Evolutionary conservation across 805 yeast genomes (phyloP).

Genomic region (Priceomyces melissophilus): DNA sequence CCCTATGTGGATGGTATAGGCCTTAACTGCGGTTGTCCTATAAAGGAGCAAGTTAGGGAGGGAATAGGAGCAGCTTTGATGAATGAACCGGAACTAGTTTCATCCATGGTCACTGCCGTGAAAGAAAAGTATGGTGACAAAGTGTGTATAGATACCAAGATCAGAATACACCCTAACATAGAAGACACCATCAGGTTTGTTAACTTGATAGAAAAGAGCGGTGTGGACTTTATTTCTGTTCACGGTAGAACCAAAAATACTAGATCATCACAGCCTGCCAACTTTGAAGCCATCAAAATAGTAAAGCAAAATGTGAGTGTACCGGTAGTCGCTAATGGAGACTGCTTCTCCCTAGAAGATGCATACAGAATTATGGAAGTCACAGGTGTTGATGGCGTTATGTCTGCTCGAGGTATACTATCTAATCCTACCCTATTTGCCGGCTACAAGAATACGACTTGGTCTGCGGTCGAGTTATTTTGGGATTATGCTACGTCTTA

Average conservation of each 20-base stretch:
- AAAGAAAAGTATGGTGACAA: conserved; percentile 67
- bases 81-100: conserved; percentile 75
- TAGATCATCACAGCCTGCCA: conserved; percentile 78
- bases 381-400: conserved; percentile 87
- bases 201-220: conserved; percentile 70
- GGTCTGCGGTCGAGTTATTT: conserved; percentile 85
- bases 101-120: conserved; percentile 80
- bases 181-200: conserved; percentile 73
- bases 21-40: conserved; percentile 96
- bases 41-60: conserved; percentile 88
- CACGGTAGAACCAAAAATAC: conserved; percentile 90
- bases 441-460: conserved; percentile 72
- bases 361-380: conserved; percentile 55
- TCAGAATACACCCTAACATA: conserved; percentile 77
- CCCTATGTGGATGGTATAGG: conserved; percentile 94
- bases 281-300: conserved; percentile 73
- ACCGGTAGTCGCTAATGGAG: conserved; percentile 98
- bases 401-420: conserved; percentile 90
- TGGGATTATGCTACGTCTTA: conserved; percentile 75
- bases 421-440: conserved; percentile 86
- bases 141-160: conserved; percentile 86
- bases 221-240: conserved; percentile 90
- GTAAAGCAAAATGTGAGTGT: conserved; percentile 54
- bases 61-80: conserved; percentile 97
- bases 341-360: conserved; percentile 69